Conservation (phyloP, 331 rosid genomes). For the Erythrophleum ivorense region DNA sequence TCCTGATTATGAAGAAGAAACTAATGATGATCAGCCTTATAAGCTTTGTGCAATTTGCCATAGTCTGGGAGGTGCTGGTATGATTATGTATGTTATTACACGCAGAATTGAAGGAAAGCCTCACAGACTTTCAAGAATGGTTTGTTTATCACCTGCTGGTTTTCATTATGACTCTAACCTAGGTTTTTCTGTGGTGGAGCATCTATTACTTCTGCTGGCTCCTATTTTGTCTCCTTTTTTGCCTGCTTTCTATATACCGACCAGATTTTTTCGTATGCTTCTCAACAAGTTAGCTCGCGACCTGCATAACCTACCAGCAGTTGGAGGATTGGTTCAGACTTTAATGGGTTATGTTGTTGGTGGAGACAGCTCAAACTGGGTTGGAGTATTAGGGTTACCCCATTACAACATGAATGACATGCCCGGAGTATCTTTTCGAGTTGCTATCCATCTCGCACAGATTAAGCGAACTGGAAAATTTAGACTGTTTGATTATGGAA, state of each 20-base stretch:
- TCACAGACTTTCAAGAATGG: slow-evolving; percentile 83
- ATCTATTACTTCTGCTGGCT: slow-evolving; percentile 50
- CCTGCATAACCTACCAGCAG: slow-evolving; percentile 87
- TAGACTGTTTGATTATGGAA: slow-evolving; percentile 85
- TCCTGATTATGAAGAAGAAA: slow-evolving; percentile 65
- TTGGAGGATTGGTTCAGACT: slow-evolving; percentile 93
- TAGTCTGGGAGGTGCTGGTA: slow-evolving; percentile 92
- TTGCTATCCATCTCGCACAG: slow-evolving; percentile 89
- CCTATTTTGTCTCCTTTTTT: slow-evolving; percentile 69
- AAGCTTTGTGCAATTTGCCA: slow-evolving; percentile 86
- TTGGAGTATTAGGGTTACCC: slow-evolving; percentile 85
- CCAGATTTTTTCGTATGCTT: slow-evolving; percentile 90
- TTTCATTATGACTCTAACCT: slow-evolving; percentile 77
- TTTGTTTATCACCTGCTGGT: slow-evolving; percentile 92
- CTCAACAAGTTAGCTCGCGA: slow-evolving; percentile 90
- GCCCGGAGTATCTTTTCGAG: slow-evolving; percentile 82
- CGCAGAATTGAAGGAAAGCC: slow-evolving; percentile 67
- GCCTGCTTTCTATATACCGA: slow-evolving; percentile 87
- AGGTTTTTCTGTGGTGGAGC: slow-evolving; percentile 59
- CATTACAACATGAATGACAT: slow-evolving; percentile 98
- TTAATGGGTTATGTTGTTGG: slow-evolving; percentile 77
- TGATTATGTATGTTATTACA: slow-evolving; percentile 75
- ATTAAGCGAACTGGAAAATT: slow-evolving; percentile 71
- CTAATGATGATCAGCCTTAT: slow-evolving; percentile 65
- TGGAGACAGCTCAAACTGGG: slow-evolving; percentile 98